Evolutionary conservation across 2,329 filamentous ascomycete species (phyloP), one percentile per base, ranked within the genome.

Genomic region (Didymella segeticola): DNA sequence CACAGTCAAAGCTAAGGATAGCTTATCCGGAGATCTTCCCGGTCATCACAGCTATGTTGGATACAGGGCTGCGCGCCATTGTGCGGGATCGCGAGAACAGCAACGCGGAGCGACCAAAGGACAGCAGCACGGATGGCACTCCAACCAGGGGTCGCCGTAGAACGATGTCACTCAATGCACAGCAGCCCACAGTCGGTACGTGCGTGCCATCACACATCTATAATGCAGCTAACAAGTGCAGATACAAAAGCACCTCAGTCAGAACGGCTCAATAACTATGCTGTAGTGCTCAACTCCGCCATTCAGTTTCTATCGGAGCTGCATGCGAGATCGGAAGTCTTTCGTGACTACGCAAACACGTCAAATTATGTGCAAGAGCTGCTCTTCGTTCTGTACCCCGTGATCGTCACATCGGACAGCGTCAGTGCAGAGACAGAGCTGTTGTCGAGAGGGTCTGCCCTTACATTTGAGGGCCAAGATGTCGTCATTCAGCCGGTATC

Each of bases 381-480:
- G 4, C 80, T 97, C 0, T 85, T 86, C 29, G 88, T 91, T 11
- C 79, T 98, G 2, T 99, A 95, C 69, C 93, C 95, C 1, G 86
- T 95, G 15, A 84, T 97, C 43, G 92, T 96, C 22, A 93, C 91
- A 63, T 88, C 90, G 11, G 91, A 97, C 74, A 83, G 87, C 19
- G 88, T 97, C 31, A 89, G 85, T 48, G 87, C 95, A 0, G 90
- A 95, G 64, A 90, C 87, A 0, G 95, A 99, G 72, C 78, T 98
- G n/a, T 87, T 91, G 64, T 93, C 91, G 14, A 84, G 89, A 63
- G 89, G 93, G 61, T 90, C 90, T 10, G 84, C 86, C 1, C 82
- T 96, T 52, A 93, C 86, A 0, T 96, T 96, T 62, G 91, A 95
- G 62, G 91, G 91, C 1, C 87, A 88, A 37, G 91, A 93, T 73